A percentile compares a stretch with the other conserved stretches of the same genome.
phyloP scores from a whole-genome alignment of 257 asterid genomes.

The Coffea eugenioides region DNA sequence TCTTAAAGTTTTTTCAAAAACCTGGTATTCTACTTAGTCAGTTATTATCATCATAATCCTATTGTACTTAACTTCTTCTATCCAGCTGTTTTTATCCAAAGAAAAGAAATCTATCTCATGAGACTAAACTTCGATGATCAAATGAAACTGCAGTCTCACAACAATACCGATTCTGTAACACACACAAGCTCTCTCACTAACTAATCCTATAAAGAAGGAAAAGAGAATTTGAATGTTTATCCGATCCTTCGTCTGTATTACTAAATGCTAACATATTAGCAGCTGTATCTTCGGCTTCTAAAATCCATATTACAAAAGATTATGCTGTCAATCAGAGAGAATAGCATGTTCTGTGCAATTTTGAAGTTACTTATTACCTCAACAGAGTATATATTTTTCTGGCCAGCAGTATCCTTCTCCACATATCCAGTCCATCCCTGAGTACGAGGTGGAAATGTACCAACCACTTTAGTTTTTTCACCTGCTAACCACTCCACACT shows the following conservation, averaged over 20 bases:
- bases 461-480: constrained; percentile 77
- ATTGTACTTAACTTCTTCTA: no score
- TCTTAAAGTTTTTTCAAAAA: neutral
- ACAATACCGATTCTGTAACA: neutral
- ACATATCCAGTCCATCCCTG: constrained; percentile 86
- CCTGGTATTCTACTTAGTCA: neutral
- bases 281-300: neutral
- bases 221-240: neutral
- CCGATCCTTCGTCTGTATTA: neutral
- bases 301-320: neutral
- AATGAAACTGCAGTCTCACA: neutral
- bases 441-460: constrained; percentile 76
- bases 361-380: constrained; percentile 49
- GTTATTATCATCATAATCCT: no score
- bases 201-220: neutral
- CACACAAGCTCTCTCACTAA: no score
- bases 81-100: neutral
- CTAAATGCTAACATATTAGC: neutral
- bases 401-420: constrained; percentile 99
- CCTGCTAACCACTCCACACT: constrained; percentile 93
- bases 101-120: neutral
- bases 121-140: neutral
- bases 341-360: neutral
- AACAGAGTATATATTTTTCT: constrained; percentile 89
- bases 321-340: neutral